Percentiles rank a stretch among this genome's conserved stretches.
Conservation (phyloP, 169 alveolate species). For the Plasmodium knowlesi region DNA sequence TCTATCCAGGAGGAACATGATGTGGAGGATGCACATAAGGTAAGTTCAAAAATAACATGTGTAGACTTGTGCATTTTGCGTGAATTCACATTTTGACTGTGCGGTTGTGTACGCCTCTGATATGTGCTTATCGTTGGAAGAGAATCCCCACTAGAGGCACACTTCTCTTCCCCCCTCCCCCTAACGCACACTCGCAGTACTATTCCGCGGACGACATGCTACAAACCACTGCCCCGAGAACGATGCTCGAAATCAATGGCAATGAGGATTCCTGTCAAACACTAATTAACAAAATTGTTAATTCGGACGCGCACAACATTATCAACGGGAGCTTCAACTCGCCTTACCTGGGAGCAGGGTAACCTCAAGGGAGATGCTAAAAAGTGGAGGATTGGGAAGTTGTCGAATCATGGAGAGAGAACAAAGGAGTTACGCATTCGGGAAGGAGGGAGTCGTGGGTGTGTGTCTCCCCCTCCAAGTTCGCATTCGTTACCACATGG, state of each 20-base stretch:
- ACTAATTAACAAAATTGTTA: slow-evolving; percentile 58
- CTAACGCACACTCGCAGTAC: slow-evolving; percentile 10
- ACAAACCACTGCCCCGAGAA: slow-evolving; percentile 75
- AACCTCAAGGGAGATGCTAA: slow-evolving; percentile 6
- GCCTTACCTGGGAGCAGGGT: slow-evolving; percentile 64
- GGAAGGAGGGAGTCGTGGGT: background rate
- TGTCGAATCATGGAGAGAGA: background rate
- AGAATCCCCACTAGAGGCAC: background rate
- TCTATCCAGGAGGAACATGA: slow-evolving; percentile 88
- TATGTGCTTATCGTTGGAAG: background rate
- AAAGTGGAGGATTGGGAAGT: background rate
- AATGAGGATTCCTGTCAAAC: slow-evolving; percentile 71
- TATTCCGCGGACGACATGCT: slow-evolving; percentile 73
- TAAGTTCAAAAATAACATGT: background rate
- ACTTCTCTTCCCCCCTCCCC: background rate
- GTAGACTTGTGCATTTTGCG: background rate
- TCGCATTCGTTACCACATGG: background rate
- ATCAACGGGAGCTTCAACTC: slow-evolving; percentile 67
- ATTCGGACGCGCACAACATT: slow-evolving; percentile 61
- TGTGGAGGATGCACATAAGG: slow-evolving; percentile 70
- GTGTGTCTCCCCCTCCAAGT: background rate
- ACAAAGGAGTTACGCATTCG: background rate
- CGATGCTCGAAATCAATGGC: slow-evolving; percentile 73
- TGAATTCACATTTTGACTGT: background rate
- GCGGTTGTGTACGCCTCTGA: background rate